Conservation (phyloP, 2,329 filamentous ascomycete genomes). For the Emmonsia crescens region DNA sequence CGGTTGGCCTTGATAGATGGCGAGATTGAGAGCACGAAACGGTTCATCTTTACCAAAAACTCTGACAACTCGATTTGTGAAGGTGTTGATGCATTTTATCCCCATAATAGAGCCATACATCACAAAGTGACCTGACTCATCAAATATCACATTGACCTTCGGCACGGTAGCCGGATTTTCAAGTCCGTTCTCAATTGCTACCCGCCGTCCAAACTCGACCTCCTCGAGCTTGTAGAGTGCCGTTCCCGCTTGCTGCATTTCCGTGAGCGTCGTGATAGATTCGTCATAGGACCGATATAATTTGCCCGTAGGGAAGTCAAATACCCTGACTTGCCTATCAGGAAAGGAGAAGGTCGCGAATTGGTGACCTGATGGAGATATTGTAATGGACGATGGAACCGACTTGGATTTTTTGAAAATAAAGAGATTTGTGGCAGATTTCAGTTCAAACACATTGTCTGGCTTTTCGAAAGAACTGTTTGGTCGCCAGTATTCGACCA, state of each 20-base stretch:
- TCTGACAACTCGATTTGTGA: conserved; percentile 85
- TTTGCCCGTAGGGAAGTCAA: conserved; percentile 83
- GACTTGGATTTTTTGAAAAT: conserved; percentile 96
- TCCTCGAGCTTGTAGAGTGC: conserved; percentile 71
- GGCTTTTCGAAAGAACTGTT: conserved; percentile 73
- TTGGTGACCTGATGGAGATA: conserved; percentile 76
- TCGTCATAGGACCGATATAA: conserved; percentile 91
- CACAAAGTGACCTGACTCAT: conserved; percentile 92
- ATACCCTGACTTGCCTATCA: conserved; percentile 83
- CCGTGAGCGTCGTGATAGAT: conserved; percentile 74
- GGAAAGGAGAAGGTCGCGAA: conserved; percentile 87
- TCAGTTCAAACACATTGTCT: conserved; percentile 80
- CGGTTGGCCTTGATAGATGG: conserved; percentile 87
- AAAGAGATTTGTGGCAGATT: conserved; percentile 87
- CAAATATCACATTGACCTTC: conserved; percentile 81
- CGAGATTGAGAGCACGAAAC: conserved; percentile 70
- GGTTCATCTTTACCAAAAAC: conserved; percentile 85
- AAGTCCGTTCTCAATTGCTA: conserved; percentile 78
- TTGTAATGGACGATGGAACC: conserved; percentile 64
- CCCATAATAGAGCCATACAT: conserved; percentile 87
- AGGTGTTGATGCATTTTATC: conserved; percentile 89
- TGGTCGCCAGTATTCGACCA: conserved; percentile 95
- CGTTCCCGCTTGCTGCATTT: conserved; percentile 93
- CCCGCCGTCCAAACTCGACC: conserved; percentile 79
- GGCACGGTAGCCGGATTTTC: conserved; percentile 57